These are phyloP conservation scores for Colletotrichum incanum DNA, from an alignment of 2,329 filamentous ascomycete genomes.

Conservation along the genomic window DNA sequence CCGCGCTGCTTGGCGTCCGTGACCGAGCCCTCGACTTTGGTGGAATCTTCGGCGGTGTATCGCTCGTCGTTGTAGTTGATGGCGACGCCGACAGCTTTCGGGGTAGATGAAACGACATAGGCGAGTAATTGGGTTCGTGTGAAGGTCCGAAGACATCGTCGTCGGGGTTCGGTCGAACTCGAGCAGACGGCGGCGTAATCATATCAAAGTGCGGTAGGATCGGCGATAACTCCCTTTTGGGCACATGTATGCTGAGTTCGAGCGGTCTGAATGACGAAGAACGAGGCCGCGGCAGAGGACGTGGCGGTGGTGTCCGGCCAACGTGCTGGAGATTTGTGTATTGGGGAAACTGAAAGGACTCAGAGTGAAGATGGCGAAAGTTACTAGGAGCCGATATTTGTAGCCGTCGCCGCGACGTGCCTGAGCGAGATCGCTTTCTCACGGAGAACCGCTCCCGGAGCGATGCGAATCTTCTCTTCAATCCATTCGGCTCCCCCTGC, in stretches of 20 bases:
- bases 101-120: conserved; percentile 71
- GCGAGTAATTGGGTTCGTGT: conserved; percentile 64
- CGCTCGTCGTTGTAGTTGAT: conserved; percentile 50
- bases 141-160: conserved; percentile 54
- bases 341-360: conserved; percentile 57
- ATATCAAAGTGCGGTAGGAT: conserved; percentile 68
- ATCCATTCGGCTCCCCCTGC: conserved; percentile 52
- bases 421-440: conserved; percentile 63
- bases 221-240: conserved; percentile 67
- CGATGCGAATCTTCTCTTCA: conserved; percentile 57
- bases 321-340: conserved; percentile 49
- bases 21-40: conserved; percentile 62
- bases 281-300: conserved; percentile 46
- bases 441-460: conserved; percentile 59
- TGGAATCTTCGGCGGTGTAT: conserved; percentile 59
- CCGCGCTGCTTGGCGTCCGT: conserved; percentile 63
- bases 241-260: conserved; percentile 69
- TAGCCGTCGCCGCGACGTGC: conserved; percentile 64
- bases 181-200: conserved; percentile 41
- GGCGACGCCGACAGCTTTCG: conserved; percentile 58
- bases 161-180: conserved; percentile 51
- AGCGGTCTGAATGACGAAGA: conserved; percentile 67
- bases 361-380: conserved; percentile 72
- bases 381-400: conserved; percentile 72
- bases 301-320: conserved; percentile 45